Evolutionary conservation across 768 basidiomycete genomes (phyloP).

Genomic region (Panaeolus cyanescens): DNA sequence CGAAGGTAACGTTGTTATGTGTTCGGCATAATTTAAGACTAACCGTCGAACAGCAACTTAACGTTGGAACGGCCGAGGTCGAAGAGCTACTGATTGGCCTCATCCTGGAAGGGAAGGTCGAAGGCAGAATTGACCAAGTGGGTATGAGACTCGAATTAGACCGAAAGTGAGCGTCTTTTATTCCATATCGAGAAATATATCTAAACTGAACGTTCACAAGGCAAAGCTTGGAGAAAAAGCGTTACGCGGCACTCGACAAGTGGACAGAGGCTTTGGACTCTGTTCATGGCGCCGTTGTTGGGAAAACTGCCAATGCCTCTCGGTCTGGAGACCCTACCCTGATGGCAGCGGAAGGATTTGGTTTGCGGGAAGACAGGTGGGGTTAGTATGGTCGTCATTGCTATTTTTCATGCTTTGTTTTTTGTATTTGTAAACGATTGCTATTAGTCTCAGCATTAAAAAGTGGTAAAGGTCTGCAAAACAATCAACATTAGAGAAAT

Average conservation of each 20-base stretch:
- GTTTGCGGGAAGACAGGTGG: conserved; percentile 39
- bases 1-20: conserved; percentile 57
- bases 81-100: conserved; percentile 92
- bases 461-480: conserved; percentile 1
- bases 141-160: conserved; percentile 91
- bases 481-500: neutral
- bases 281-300: conserved; percentile 75
- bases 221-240: conserved; percentile 85
- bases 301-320: conserved; percentile 59
- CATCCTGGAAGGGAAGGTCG: conserved; percentile 96
- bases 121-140: conserved; percentile 96
- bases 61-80: conserved; percentile 89
- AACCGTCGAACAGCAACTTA: conserved; percentile 72
- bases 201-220: conserved; percentile 39
- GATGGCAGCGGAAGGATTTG: conserved; percentile 32
- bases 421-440: conserved; percentile 18
- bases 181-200: neutral
- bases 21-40: neutral
- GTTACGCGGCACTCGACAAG: conserved; percentile 77
- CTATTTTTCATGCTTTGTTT: conserved; percentile 23
- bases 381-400: conserved; percentile 18
- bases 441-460: conserved; percentile 8
- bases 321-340: conserved; percentile 37
- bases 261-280: conserved; percentile 84
- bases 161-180: conserved; percentile 61